These are phyloP conservation scores for Pseudoturritis turrita DNA, from an alignment of 345 rosid genomes.

Conservation along the genomic window DNA sequence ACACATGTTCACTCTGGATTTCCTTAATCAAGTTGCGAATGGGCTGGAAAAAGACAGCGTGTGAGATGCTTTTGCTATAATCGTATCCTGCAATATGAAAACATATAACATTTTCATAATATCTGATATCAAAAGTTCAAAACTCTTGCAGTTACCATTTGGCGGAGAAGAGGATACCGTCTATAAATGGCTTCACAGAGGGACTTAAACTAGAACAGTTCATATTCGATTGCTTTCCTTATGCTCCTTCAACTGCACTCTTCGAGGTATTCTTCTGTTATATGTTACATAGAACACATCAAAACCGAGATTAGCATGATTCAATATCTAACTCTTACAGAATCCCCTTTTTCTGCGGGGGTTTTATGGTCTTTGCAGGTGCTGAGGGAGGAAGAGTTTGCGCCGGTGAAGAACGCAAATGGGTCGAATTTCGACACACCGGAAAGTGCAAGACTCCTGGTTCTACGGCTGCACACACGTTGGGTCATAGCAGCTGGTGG, in stretches of 20 bases:
- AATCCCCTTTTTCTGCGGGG: neutral
- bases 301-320: neutral
- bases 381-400: constrained; percentile 92
- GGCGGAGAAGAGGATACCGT: constrained; percentile 94
- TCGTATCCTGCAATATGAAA: neutral
- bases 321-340: neutral
- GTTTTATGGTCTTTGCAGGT: constrained; percentile 40
- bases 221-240: constrained; percentile 91
- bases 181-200: constrained; percentile 64
- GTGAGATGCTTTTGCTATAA: constrained; percentile 38
- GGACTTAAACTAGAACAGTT: constrained; percentile 94
- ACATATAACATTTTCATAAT: neutral
- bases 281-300: neutral
- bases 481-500: constrained; percentile 99
- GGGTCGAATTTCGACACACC: constrained; percentile 94
- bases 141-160: constrained; percentile 59
- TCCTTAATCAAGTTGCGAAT: constrained; percentile 91
- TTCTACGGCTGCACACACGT: constrained; percentile 84
- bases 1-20: constrained; percentile 97
- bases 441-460: constrained; percentile 80
- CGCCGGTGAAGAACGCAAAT: constrained; percentile 91
- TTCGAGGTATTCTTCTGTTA: constrained; percentile 60
- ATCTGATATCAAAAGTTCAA: neutral
- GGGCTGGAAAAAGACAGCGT: constrained; percentile 96
- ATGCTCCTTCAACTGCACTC: constrained; percentile 95